phyloP scores from a whole-genome alignment of 164 flowering plant species.

The Dillenia suffruticosa region DNA sequence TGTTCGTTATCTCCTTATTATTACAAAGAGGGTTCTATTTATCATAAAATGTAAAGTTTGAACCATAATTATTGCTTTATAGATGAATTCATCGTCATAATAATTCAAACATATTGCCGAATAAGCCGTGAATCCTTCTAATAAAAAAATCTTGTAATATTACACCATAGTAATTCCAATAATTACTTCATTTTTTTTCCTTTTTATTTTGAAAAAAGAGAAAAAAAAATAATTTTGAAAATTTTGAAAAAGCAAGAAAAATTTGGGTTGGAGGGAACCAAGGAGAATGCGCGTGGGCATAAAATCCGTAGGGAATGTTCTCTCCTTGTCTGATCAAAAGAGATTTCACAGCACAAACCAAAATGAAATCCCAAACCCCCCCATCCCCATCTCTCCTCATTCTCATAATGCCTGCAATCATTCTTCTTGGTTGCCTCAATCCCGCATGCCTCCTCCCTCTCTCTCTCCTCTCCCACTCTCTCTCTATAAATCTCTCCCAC shows the following conservation, averaged over 20 bases:
- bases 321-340: constrained; percentile 25
- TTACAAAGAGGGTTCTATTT: too few species aligned
- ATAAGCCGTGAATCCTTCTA: constrained; percentile 4
- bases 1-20: too few species aligned
- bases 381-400: constrained; percentile 16
- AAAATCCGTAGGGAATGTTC: too few species aligned
- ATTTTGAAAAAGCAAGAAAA: constrained; percentile 12
- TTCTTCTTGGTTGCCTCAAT: constrained; percentile 73
- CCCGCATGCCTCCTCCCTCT: constrained; percentile 48
- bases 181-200: constrained; percentile 14
- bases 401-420: constrained; percentile 56
- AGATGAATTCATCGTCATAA: too few species aligned
- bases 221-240: not conserved
- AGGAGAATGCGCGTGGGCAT: too few species aligned
- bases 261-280: constrained; percentile 17
- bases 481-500: constrained; percentile 3
- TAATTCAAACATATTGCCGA: not conserved
- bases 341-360: constrained; percentile 23
- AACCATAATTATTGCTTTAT: too few species aligned
- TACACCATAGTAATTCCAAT: constrained; percentile 8
- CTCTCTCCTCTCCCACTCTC: constrained; percentile 4
- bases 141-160: too few species aligned
- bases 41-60: too few species aligned
- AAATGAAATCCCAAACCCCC: constrained; percentile 8
- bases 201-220: too few species aligned